Percentiles rank a stretch among this genome's conserved stretches.
These are phyloP conservation scores for Hyphodiscus hymeniophilus DNA, from an alignment of 495 filamentous ascomycete species.

Conservation along the genomic window DNA sequence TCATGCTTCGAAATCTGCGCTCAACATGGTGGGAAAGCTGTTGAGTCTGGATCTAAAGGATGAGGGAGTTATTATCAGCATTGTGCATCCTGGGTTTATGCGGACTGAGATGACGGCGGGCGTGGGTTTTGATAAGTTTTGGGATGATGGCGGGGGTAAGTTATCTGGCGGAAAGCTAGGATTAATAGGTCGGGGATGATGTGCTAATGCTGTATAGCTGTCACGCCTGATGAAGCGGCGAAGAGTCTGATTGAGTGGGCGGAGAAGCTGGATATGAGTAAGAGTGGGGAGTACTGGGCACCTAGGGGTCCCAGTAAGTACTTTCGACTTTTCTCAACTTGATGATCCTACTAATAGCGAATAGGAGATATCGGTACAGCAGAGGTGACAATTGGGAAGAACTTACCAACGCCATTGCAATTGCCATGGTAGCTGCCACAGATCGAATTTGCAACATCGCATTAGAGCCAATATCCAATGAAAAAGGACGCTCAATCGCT, in stretches of 20 bases:
- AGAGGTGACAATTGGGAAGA: conserved; percentile 51
- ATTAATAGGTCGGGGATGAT: not conserved
- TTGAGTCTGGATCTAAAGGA: conserved; percentile 59
- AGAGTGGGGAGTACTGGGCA: conserved; percentile 65
- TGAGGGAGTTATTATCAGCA: conserved; percentile 51
- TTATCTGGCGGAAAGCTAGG: no score
- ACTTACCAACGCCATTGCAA: conserved; percentile 54
- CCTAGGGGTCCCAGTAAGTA: conserved; percentile 56
- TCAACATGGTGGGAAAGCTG: conserved; percentile 70
- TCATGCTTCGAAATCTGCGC: conserved; percentile 62
- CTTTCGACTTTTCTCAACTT: not conserved
- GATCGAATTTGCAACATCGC: not conserved
- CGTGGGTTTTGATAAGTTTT: conserved; percentile 65
- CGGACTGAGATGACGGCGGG: conserved; percentile 63
- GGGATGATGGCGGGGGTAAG: conserved; percentile 58
- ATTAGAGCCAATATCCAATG: no score
- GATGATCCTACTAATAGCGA: conserved; percentile 8
- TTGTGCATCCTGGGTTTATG: conserved; percentile 72
- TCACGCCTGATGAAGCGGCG: conserved; percentile 60
- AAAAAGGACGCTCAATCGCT: no score
- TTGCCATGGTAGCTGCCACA: conserved; percentile 68
- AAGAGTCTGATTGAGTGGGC: conserved; percentile 52
- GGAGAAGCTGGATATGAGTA: conserved; percentile 53
- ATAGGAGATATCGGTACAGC: conserved; percentile 61
- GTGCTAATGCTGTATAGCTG: conserved; percentile 44